A percentile compares a stretch with the other conserved stretches of the same genome.
phyloP scores from a whole-genome alignment of 495 filamentous ascomycete species.

The Xylaria scruposa region DNA sequence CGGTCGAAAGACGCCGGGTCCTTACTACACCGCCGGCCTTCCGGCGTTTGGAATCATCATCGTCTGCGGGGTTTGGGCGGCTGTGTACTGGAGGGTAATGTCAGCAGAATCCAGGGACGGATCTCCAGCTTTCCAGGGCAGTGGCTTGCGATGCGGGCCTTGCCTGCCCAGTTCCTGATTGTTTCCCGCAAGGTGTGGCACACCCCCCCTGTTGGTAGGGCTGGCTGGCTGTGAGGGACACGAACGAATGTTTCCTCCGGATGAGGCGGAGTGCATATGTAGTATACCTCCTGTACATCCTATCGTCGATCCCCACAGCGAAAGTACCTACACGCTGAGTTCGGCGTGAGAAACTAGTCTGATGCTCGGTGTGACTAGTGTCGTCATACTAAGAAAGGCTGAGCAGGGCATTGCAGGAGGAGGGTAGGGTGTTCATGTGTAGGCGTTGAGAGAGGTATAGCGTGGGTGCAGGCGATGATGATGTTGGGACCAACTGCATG shows the following conservation, averaged over 20 bases:
- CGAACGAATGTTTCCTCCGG: slow-evolving; percentile 1
- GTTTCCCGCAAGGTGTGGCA: background rate
- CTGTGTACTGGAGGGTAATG: slow-evolving; percentile 6
- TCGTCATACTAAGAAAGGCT: slow-evolving; percentile 15
- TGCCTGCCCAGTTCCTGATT: background rate
- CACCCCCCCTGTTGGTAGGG: slow-evolving; percentile 12
- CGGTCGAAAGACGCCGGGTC: slow-evolving; percentile 4
- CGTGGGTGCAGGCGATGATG: background rate
- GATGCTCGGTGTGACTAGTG: slow-evolving; percentile 20
- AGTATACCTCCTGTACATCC: background rate
- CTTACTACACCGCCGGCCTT: slow-evolving; percentile 8
- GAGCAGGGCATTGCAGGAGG: slow-evolving; percentile 3
- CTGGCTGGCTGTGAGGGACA: slow-evolving; percentile 8
- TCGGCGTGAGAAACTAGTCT: slow-evolving; percentile 27
- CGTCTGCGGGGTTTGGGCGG: slow-evolving; percentile 11
- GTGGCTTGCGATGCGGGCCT: background rate
- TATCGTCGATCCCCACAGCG: slow-evolving; percentile 3
- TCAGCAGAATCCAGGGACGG: slow-evolving; percentile 19
- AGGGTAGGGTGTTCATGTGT: slow-evolving; percentile 3
- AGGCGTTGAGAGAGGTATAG: background rate
- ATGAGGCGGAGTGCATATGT: slow-evolving; percentile 23
- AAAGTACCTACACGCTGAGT: slow-evolving; percentile 4
- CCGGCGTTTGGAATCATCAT: slow-evolving; percentile 3
- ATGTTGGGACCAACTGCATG: slow-evolving; percentile 21
- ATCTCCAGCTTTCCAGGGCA: slow-evolving; percentile 21